phyloP scores from a whole-genome alignment of 352 stramenopile genomes.

The Phytophthora sojae region DNA sequence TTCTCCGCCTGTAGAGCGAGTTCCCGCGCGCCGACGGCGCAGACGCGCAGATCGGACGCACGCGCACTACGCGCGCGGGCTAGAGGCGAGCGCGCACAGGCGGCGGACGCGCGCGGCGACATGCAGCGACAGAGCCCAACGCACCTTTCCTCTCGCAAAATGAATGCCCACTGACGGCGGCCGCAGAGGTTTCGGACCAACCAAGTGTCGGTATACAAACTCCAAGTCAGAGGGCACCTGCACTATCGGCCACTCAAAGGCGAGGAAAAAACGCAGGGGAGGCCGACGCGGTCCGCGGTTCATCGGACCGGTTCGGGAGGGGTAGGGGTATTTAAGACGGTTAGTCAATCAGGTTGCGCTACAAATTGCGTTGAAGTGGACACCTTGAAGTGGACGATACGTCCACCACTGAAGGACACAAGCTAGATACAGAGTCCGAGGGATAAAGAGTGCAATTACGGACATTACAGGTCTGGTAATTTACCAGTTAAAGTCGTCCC shows the following conservation, averaged over 20 bases:
- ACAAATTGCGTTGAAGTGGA: background rate
- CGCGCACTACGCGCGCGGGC: background rate
- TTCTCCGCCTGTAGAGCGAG: background rate
- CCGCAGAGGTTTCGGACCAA: conserved; percentile 42
- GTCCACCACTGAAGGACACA: background rate
- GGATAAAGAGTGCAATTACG: no score
- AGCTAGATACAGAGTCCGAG: no score
- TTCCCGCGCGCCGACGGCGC: background rate
- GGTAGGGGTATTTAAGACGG: conserved; percentile 2
- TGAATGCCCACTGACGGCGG: conserved; percentile 39
- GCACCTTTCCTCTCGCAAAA: conserved; percentile 66
- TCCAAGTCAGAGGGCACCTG: conserved; percentile 19
- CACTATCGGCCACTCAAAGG: conserved; percentile 45
- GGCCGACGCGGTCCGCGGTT: conserved; percentile 26
- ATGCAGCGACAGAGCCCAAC: conserved; percentile 22
- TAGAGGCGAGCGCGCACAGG: background rate
- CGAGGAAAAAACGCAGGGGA: conserved; percentile 7
- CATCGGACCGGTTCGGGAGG: conserved; percentile 21
- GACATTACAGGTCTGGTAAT: background rate
- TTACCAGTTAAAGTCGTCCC: background rate
- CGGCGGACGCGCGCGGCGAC: background rate
- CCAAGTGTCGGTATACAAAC: conserved; percentile 39
- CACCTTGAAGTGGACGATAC: background rate
- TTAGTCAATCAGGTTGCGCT: background rate
- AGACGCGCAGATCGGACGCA: background rate